Evolutionary conservation across 2,329 filamentous ascomycete genomes (phyloP), one percentile per base, ranked within the genome.

Genomic region (Phoma sp.): DNA sequence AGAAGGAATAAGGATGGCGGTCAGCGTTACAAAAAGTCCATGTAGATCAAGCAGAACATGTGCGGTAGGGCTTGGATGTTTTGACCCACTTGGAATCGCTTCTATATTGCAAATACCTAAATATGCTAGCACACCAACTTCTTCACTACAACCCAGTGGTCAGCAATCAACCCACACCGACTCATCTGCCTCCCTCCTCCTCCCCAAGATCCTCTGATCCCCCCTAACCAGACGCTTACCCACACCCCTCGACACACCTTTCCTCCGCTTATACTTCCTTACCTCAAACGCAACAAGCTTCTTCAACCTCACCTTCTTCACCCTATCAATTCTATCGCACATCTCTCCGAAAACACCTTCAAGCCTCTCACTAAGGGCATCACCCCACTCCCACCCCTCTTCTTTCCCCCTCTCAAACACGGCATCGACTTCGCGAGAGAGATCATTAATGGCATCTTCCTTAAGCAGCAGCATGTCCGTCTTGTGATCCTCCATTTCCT

Each of bases 221-320:
- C 28, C 15, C 18, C 29, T 34, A 14, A 33, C 6, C n/a, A 30
- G 11, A 23, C 28, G 39, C 33, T 18, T 54, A 1, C 51, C 33
- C 15, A 20, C 18, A 5, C 38, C 39, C 38, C 36, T 54, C 21
- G 23, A 34, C 29, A 34, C n/a, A n/a, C 51, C 33, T 25, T 14
- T 42, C 26, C 21, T 49, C 21, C 46, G 38, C 40, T 49, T 12
- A 17, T 55, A 28, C 40, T 25, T 50, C 21, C 46, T 43, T 14
- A 55, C 40, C 39, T 55, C 52, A 18, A n/a, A 12, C 21, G 33
- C 34, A 5, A 50, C 33, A 33, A 55, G 39, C 46, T 46, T 49
- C 25, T 20, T 37, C 26, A 50, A 9, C 28, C 15, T 20, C 12
- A 18, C 14, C 23, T 18, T 39, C 11, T 50, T 55, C 40, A 50